Evolutionary conservation across 345 rosid genomes (phyloP).

Genomic region (Theobroma cacao): DNA sequence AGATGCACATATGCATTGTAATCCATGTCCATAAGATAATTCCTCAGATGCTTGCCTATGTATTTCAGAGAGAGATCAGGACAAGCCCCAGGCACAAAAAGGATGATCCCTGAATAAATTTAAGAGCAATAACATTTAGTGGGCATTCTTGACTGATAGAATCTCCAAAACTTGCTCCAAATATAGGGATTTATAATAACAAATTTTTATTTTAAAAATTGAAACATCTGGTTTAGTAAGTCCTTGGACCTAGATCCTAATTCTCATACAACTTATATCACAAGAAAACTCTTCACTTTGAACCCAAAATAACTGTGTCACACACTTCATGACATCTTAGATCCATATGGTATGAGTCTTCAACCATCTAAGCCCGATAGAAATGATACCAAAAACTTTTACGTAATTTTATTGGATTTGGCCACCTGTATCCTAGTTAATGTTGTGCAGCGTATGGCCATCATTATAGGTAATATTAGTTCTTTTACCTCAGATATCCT

Average conservation of each 20-base stretch:
- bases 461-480: neutral
- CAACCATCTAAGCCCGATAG: no score
- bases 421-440: neutral
- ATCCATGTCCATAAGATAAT: neutral
- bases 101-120: neutral
- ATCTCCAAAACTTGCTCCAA: no score
- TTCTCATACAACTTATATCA: neutral
- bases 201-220: neutral
- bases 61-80: neutral
- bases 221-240: neutral
- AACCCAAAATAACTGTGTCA: neutral
- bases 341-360: neutral
- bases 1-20: slow-evolving; percentile 4
- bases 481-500: neutral
- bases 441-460: neutral
- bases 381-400: neutral
- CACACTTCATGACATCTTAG: neutral
- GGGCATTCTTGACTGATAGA: neutral
- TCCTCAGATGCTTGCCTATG: neutral
- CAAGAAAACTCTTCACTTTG: neutral
- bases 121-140: neutral
- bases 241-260: neutral
- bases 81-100: neutral
- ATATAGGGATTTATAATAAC: neutral
- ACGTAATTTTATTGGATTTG: neutral